Evolutionary conservation across 495 filamentous ascomycete species (phyloP), one percentile per base, ranked within the genome.

Genomic region (Pyrenula aspistea): DNA sequence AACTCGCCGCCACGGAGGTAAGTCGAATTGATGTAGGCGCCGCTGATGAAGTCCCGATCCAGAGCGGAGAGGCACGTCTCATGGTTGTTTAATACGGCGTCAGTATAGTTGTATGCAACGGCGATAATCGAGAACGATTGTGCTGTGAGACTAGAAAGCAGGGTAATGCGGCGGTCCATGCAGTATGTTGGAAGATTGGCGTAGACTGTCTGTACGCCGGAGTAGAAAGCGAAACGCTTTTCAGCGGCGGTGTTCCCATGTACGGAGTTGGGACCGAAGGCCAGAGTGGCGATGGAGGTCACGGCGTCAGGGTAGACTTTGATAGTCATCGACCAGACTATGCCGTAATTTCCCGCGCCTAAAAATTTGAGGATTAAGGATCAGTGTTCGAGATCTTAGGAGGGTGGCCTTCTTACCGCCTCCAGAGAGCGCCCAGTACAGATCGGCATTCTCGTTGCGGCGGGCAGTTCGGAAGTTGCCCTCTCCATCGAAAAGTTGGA

Each of bases 381-480:
- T n/a, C n/a, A n/a, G n/a, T n/a, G n/a, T n/a, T n/a, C n/a, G n/a
- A n/a, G n/a, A n/a, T n/a, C n/a, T n/a, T n/a, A n/a, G n/a, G n/a
- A n/a, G n/a, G n/a, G n/a, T n/a, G 8, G 82, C 84, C 19, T 80
- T 79, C 22, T 75, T 81, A 15, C 83, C 84, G 15, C 84, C 84
- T 1, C 83, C 85, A 36, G 77, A 71, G 48, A 86, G 71, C 10
- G 84, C 85, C 83, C 81, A 87, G 65, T 83, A 87, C 10, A 88
- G 61, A 62, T 86, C 84, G 0, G 67, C 52, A 57, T 85, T 75
- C 59, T 80, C 68, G 54, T 68, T 73, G 51, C 77, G 76, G 55
- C 77, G 81, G 2, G 76, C 77, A 0, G 67, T 75, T 24, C 84
- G 53, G 19, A 81, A 57, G 19, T 64, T 60, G 0, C 85, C 83